Percentiles rank a stretch among this genome's conserved stretches.
Conservation (phyloP, 2,329 filamentous ascomycete genomes). For the Apiospora aurea region DNA sequence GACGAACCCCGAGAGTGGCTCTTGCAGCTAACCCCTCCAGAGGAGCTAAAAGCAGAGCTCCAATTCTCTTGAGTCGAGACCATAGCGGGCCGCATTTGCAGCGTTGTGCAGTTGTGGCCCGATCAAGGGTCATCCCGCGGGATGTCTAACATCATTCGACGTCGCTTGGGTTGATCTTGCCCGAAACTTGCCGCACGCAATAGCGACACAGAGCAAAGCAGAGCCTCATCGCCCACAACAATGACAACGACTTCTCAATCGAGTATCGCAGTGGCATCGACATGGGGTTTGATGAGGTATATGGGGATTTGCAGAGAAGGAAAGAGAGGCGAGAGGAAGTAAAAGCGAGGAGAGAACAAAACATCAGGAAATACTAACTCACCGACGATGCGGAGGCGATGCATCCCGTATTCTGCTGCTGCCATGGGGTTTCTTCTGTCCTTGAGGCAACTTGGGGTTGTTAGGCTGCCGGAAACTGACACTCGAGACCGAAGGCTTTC, state of each 20-base stretch:
- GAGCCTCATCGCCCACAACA: slow-evolving; percentile 23
- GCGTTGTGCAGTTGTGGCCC: slow-evolving; percentile 24
- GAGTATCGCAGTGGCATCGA: background rate
- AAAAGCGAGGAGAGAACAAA: slow-evolving; percentile 22
- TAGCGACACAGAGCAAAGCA: background rate
- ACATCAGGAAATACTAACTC: slow-evolving; percentile 38
- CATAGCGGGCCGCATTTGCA: slow-evolving; percentile 29
- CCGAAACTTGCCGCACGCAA: slow-evolving; percentile 26
- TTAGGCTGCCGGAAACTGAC: slow-evolving; percentile 54
- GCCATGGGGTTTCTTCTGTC: slow-evolving; percentile 52
- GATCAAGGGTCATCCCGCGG: slow-evolving; percentile 27
- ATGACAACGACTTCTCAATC: background rate
- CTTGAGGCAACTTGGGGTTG: slow-evolving; percentile 56
- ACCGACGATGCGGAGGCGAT: slow-evolving; percentile 60
- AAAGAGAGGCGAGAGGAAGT: slow-evolving; percentile 18
- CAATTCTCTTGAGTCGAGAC: slow-evolving; percentile 25
- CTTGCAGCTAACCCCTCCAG: slow-evolving; percentile 22
- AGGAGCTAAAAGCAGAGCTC: slow-evolving; percentile 24
- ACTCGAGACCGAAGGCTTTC: slow-evolving; percentile 56
- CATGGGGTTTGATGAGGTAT: background rate
- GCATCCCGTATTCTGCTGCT: slow-evolving; percentile 51
- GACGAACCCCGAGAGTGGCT: slow-evolving; percentile 22
- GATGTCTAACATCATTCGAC: slow-evolving; percentile 23
- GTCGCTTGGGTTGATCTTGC: slow-evolving; percentile 21
- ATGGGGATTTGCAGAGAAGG: background rate